Evolutionary conservation across 1,284 basidiomycete species (phyloP).

Genomic region (Wolfiporia cocos): DNA sequence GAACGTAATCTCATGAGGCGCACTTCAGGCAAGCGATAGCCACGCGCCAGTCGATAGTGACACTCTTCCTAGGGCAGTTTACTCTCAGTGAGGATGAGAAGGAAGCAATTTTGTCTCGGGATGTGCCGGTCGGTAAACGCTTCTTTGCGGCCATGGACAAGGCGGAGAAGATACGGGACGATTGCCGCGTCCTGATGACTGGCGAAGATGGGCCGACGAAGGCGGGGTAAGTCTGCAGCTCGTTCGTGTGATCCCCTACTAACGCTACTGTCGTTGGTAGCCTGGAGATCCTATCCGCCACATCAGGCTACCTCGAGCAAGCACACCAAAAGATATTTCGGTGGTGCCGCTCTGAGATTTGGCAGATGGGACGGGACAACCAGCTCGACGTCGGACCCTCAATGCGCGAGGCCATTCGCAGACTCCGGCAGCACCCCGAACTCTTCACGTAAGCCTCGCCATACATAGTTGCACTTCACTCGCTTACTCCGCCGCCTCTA

Average conservation of each 20-base stretch:
- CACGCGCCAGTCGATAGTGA: slow-evolving; percentile 67
- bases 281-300: slow-evolving; percentile 83
- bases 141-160: slow-evolving; percentile 89
- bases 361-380: slow-evolving; percentile 72
- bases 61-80: slow-evolving; percentile 79
- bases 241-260: too few relatives aligned
- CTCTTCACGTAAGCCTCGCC: slow-evolving; percentile 60
- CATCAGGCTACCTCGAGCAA: slow-evolving; percentile 78
- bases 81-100: slow-evolving; percentile 75
- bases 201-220: slow-evolving; percentile 78
- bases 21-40: slow-evolving; percentile 56
- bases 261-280: too few relatives aligned
- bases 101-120: slow-evolving; percentile 70
- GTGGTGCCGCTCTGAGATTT: slow-evolving; percentile 84
- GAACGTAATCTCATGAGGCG: slow-evolving; percentile 5
- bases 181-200: slow-evolving; percentile 85
- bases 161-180: slow-evolving; percentile 74
- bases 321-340: slow-evolving; percentile 87
- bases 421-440: slow-evolving; percentile 72
- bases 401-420: slow-evolving; percentile 69
- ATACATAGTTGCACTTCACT: slow-evolving; percentile 1
- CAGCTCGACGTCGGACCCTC: slow-evolving; percentile 73
- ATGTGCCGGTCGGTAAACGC: slow-evolving; percentile 64
- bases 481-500: neutral
- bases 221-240: slow-evolving; percentile 58